Conservation (phyloP, 2,329 filamentous ascomycete genomes). For the Nemania abortiva region DNA sequence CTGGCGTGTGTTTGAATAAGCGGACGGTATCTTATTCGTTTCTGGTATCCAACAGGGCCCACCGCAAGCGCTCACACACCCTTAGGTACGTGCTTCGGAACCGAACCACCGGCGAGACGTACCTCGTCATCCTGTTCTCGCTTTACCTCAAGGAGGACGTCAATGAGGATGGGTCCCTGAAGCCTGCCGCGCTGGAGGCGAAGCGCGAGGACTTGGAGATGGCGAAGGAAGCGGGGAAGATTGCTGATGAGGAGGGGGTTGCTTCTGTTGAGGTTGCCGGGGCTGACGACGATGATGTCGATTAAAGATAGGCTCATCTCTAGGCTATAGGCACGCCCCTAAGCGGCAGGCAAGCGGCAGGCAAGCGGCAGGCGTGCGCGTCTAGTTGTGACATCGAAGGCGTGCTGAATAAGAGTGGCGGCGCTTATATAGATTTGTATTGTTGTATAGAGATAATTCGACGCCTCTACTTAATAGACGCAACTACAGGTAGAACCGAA, state of each 20-base stretch:
- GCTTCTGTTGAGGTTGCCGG: neutral
- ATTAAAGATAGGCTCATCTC: slow-evolving; percentile 12
- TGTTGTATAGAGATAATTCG: neutral
- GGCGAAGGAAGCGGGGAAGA: slow-evolving; percentile 44
- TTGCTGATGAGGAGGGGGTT: slow-evolving; percentile 32
- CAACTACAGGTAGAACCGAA: neutral
- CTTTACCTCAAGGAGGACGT: slow-evolving; percentile 77
- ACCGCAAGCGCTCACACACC: slow-evolving; percentile 77
- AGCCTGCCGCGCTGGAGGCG: slow-evolving; percentile 52
- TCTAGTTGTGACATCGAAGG: neutral
- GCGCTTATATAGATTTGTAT: neutral
- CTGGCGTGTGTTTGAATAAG: too few species aligned
- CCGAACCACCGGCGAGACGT: slow-evolving; percentile 76
- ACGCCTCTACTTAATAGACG: neutral
- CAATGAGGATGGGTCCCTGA: slow-evolving; percentile 68
- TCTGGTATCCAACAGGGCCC: slow-evolving; percentile 27
- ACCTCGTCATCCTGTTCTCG: slow-evolving; percentile 85
- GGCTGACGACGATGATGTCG: slow-evolving; percentile 34
- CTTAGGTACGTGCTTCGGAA: slow-evolving; percentile 95
- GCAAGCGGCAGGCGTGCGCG: too few species aligned
- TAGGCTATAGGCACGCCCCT: too few species aligned
- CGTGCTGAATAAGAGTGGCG: neutral
- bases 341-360: too few species aligned
- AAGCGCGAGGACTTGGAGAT: slow-evolving; percentile 52
- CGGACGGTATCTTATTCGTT: neutral